A percentile compares a stretch with the other conserved stretches of the same genome.
Conservation (phyloP, 2,329 filamentous ascomycete genomes). For the Pleurostoma richardsiae region DNA sequence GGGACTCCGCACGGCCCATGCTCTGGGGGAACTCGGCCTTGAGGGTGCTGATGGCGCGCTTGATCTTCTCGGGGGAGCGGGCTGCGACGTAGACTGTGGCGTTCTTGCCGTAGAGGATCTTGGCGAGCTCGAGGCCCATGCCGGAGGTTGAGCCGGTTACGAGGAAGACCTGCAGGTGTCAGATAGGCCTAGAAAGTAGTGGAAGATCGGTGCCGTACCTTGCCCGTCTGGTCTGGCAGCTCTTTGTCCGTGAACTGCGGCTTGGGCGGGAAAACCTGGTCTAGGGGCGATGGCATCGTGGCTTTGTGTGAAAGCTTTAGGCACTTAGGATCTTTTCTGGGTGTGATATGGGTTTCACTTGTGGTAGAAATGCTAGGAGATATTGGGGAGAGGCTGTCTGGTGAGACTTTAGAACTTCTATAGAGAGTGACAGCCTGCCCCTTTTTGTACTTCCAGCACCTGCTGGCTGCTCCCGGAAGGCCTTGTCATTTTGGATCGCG, state of each 20-base stretch:
- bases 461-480: no score
- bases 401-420: no score
- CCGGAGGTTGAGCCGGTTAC: slow-evolving; percentile 28
- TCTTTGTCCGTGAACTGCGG: slow-evolving; percentile 3
- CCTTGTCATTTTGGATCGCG: no score
- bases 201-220: neutral
- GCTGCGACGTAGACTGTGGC: slow-evolving; percentile 44
- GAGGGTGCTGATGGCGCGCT: neutral
- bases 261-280: slow-evolving; percentile 2
- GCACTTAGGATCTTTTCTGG: no score
- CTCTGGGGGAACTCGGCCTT: neutral
- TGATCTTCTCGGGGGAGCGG: slow-evolving; percentile 16
- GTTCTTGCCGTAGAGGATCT: slow-evolving; percentile 41
- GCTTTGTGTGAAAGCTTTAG: no score
- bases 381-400: no score
- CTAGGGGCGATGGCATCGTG: no score
- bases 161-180: slow-evolving; percentile 16
- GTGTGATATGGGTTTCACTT: no score
- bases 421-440: no score
- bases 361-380: no score
- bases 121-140: slow-evolving; percentile 38
- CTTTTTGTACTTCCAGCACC: no score
- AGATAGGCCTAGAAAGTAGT: no score
- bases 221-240: neutral
- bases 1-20: neutral